A percentile compares a stretch with the other conserved stretches of the same genome.
Conservation (phyloP, 129 eudicot species). For the Pittosporum tobira region DNA sequence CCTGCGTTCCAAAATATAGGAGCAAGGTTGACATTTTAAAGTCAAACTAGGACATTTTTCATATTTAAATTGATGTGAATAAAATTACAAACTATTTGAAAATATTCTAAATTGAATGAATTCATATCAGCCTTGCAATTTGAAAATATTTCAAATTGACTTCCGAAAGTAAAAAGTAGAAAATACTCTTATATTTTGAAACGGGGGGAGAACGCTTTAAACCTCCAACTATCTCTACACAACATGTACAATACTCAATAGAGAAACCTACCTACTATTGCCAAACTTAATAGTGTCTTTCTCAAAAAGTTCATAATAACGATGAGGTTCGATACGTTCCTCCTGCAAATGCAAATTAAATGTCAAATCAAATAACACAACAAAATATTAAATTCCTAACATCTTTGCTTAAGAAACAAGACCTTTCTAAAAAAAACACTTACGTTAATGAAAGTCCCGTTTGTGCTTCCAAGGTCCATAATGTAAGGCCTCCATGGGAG, state of each 20-base stretch:
- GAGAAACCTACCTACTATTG: conserved; percentile 81
- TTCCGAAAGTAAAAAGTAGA: too few species aligned
- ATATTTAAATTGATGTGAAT: too few species aligned
- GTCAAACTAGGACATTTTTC: too few species aligned
- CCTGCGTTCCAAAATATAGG: too few species aligned
- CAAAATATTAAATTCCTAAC: conserved; percentile 2
- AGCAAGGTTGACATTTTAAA: too few species aligned
- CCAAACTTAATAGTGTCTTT: conserved; percentile 88
- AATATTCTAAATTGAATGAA: too few species aligned
- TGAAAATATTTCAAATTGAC: too few species aligned
- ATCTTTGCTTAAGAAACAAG: not conserved
- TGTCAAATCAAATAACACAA: conserved; percentile 11
- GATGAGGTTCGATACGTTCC: conserved; percentile 67
- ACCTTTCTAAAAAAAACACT: conserved; percentile 16
- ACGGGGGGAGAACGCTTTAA: too few species aligned
- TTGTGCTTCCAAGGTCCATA: conserved; percentile 99
- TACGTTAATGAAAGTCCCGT: conserved; percentile 84
- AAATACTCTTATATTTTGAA: too few species aligned
- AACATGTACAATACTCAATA: not conserved
- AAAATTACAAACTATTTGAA: too few species aligned
- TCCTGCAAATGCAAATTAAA: conserved; percentile 72
- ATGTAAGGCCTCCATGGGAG: conserved; percentile 61
- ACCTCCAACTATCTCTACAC: too few species aligned
- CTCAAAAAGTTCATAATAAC: conserved; percentile 85
- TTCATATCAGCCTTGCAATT: too few species aligned